Percentiles rank a stretch among this genome's conserved stretches.
These are phyloP conservation scores for Fomitopsis betulina DNA, from an alignment of 1,284 basidiomycete genomes.

Conservation along the genomic window DNA sequence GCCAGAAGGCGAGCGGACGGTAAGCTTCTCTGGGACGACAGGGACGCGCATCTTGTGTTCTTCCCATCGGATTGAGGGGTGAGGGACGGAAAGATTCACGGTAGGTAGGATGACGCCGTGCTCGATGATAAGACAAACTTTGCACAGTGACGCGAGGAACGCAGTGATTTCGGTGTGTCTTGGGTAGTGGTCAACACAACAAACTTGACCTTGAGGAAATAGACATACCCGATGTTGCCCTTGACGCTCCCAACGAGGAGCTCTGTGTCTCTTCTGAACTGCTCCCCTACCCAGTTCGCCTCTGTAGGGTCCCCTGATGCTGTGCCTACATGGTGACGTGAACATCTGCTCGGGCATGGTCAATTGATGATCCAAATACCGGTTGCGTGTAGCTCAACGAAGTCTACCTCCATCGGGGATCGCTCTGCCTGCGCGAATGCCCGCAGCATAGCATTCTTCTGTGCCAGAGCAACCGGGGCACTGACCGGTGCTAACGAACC, in stretches of 20 bases:
- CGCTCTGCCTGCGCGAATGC: slow-evolving; percentile 28
- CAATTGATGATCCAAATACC: slow-evolving; percentile 22
- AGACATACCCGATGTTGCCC: slow-evolving; percentile 39
- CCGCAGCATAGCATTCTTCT: slow-evolving; percentile 29
- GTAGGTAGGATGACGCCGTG: slow-evolving; percentile 34
- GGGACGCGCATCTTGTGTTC: slow-evolving; percentile 25
- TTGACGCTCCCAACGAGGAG: slow-evolving; percentile 41
- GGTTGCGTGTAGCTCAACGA: slow-evolving; percentile 45
- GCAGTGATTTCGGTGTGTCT: slow-evolving; percentile 39
- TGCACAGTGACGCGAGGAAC: slow-evolving; percentile 39
- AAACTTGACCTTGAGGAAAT: slow-evolving; percentile 13
- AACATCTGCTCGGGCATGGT: not conserved
- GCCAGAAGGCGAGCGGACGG: slow-evolving; percentile 25
- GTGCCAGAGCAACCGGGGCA: slow-evolving; percentile 35
- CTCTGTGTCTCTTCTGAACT: slow-evolving; percentile 27
- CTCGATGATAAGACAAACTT: slow-evolving; percentile 36
- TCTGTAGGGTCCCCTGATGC: slow-evolving; percentile 47
- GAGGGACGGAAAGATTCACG: slow-evolving; percentile 31
- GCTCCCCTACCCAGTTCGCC: slow-evolving; percentile 41
- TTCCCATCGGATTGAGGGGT: slow-evolving; percentile 37
- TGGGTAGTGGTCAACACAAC: slow-evolving; percentile 32
- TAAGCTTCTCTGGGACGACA: slow-evolving; percentile 16
- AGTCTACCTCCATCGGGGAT: slow-evolving; percentile 38
- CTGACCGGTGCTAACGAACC: slow-evolving; percentile 32
- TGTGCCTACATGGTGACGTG: slow-evolving; percentile 29